Evolutionary conservation across 352 stramenopile genomes (phyloP), one percentile per base, ranked within the genome.

Genomic region (Phytophthora hibernalis): DNA sequence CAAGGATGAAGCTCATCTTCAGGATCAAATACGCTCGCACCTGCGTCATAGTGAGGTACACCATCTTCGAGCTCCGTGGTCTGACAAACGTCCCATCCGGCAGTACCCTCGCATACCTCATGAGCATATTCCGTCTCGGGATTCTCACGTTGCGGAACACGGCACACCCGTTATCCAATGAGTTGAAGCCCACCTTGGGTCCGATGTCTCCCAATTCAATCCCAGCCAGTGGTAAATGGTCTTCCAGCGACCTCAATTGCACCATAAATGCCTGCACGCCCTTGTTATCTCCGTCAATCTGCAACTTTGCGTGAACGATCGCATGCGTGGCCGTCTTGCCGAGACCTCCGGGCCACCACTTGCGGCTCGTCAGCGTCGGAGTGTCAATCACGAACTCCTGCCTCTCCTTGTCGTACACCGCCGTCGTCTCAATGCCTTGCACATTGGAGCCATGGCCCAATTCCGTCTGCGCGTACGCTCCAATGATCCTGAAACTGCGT

Each of bases 341-440:
- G 1, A 72, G 52, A 5, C 65, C 65, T 22, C 58, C 65, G 2
- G 95, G 95, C 97, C 97, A 99, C 85, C 97, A 99, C 73, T 99
- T 99, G 54, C 83, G 82, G 38, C 82, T 89, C 45, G 96, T 98
- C 28, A 99, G 58, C 7, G 95, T 98, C 0, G 96, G 96, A 8
- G 92, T 97, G 75, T 99, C 58, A 55, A 99, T 87, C 18, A 98
- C 74, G 64, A 96, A 99, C 62, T 96, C 89, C 37, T 98, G 85
- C 1, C 65, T 82, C 16, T 84, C 67, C 47, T 85, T 84, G 45
- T 98, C 70, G 73, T 97, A 72, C 18, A 48, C 30, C 8, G 58
- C 65, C 5, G 45, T 68, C 1, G 65, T 72, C 60, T 72, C 65
- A 22, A 72, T 40, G 35, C 65, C 65, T 28, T 57, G 65, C 2